These are phyloP conservation scores for Emmonsiellopsis sp. DNA, from an alignment of 2,329 filamentous ascomycete species.

Conservation along the genomic window DNA sequence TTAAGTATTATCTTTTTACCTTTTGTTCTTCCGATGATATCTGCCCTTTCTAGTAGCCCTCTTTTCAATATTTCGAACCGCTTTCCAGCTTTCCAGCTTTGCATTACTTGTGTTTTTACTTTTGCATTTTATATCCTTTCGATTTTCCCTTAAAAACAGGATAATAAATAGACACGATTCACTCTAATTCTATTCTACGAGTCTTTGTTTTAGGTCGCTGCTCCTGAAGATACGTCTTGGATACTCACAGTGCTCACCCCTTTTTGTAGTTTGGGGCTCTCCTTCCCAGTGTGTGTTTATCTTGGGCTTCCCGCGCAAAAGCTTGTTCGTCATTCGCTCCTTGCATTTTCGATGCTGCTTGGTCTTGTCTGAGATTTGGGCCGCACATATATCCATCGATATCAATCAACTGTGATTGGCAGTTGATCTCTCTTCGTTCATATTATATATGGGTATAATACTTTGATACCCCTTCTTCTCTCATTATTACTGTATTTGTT, in stretches of 20 bases:
- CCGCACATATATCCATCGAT: no score
- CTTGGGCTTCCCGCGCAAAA: neutral
- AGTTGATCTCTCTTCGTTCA: no score
- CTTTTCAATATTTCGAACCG: neutral
- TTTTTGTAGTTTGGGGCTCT: neutral
- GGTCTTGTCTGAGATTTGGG: neutral
- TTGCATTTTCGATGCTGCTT: neutral
- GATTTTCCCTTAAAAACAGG: neutral
- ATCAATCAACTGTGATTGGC: no score
- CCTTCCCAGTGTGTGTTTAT: neutral
- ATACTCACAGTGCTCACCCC: neutral
- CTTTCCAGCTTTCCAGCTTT: neutral
- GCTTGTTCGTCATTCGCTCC: neutral
- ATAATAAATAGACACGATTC: conserved; percentile 3
- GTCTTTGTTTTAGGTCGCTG: no score
- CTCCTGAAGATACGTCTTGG: no score
- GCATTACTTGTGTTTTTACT: neutral
- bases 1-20: no score
- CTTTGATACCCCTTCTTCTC: no score
- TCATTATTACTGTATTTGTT: no score
- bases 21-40: neutral
- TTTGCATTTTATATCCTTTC: neutral
- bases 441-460: no score
- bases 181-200: neutral
- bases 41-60: neutral